A percentile compares a stretch with the other conserved stretches of the same genome.
phyloP scores from a whole-genome alignment of 2,329 filamentous ascomycete genomes.

The Magnaporthiopsis incrustans region DNA sequence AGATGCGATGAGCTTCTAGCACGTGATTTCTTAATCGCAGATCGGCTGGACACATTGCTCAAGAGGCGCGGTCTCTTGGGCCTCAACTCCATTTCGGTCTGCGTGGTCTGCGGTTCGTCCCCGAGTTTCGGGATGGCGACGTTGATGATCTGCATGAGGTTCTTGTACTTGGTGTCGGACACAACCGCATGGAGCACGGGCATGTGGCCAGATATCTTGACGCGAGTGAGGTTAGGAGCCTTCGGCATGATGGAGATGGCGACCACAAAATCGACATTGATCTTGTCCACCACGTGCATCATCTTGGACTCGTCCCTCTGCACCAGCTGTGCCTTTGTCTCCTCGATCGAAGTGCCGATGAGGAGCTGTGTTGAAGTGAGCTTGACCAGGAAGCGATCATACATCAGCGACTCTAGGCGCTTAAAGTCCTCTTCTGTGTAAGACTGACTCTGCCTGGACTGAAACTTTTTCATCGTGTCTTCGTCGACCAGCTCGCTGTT shows the following conservation, averaged over 20 bases:
- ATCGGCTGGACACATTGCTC: slow-evolving; percentile 37
- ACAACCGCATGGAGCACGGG: slow-evolving; percentile 86
- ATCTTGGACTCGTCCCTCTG: slow-evolving; percentile 59
- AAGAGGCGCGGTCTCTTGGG: slow-evolving; percentile 35
- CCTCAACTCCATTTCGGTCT: slow-evolving; percentile 11
- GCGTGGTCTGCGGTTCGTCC: slow-evolving; percentile 26
- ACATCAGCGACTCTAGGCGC: slow-evolving; percentile 86
- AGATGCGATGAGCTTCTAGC: slow-evolving; percentile 62
- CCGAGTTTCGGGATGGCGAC: slow-evolving; percentile 85
- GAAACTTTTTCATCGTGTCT: slow-evolving; percentile 79
- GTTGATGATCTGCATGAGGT: slow-evolving; percentile 89
- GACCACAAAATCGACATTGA: slow-evolving; percentile 96
- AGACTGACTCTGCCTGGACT: slow-evolving; percentile 78
- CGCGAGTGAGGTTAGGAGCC: slow-evolving; percentile 83
- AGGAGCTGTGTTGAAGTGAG: slow-evolving; percentile 91
- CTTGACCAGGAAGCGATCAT: slow-evolving; percentile 92
- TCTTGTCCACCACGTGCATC: slow-evolving; percentile 88
- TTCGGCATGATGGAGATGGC: slow-evolving; percentile 96
- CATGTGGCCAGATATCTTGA: slow-evolving; percentile 83
- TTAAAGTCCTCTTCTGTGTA: slow-evolving; percentile 87
- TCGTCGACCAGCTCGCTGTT: slow-evolving; percentile 91
- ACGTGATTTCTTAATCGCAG: slow-evolving; percentile 29
- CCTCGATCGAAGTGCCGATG: slow-evolving; percentile 87
- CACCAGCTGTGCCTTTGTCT: slow-evolving; percentile 74
- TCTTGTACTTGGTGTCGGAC: slow-evolving; percentile 96